Conservation (phyloP, 345 rosid species). For the Populus tremula region DNA sequence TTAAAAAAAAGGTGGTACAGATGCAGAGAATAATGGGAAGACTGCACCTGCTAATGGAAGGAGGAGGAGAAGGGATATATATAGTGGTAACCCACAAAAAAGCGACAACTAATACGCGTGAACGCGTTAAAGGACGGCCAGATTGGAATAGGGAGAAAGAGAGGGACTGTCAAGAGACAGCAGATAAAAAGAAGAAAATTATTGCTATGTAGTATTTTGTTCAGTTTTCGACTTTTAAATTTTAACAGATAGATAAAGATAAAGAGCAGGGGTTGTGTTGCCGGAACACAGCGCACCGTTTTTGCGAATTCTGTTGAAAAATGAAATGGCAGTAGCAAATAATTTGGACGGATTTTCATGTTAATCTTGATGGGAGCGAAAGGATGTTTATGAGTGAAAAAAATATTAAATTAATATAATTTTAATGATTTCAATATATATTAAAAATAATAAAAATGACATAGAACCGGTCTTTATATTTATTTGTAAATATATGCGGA, state of each 20-base stretch:
- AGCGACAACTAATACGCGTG: constrained; percentile 52
- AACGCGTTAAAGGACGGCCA: constrained; percentile 52
- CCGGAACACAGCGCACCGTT: not conserved
- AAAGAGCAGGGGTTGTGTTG: not conserved
- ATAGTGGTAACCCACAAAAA: constrained; percentile 35
- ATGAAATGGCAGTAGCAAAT: not conserved
- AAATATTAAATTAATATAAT: no score
- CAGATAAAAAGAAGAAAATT: not conserved
- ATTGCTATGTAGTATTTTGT: not conserved
- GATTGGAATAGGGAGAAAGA: constrained; percentile 18
- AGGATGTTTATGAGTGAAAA: no score
- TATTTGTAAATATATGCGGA: no score
- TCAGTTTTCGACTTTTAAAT: not conserved
- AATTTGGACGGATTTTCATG: not conserved
- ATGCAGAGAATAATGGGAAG: constrained; percentile 39
- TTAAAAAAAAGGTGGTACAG: constrained; percentile 10
- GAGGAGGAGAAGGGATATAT: constrained; percentile 33
- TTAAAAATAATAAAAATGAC: not conserved
- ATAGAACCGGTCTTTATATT: not conserved
- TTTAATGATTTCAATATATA: no score
- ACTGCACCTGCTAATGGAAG: constrained; percentile 50
- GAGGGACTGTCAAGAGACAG: no score
- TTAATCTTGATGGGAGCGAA: no score
- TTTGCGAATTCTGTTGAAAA: not conserved
- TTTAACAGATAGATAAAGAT: not conserved